Conservation (phyloP, 345 rosid species). For the Dipteronia sinensis region DNA sequence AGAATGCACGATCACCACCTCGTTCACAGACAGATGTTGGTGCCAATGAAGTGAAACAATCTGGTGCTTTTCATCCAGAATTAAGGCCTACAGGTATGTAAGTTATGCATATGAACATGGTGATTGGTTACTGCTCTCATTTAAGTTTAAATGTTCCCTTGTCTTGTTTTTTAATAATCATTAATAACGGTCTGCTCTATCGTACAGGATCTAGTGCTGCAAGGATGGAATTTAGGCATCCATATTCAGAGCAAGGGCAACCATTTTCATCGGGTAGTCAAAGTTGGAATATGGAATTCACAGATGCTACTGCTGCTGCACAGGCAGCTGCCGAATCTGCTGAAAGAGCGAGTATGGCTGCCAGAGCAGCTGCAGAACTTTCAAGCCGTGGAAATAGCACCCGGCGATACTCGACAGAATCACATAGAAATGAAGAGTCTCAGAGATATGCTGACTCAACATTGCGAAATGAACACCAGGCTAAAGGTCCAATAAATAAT, state of each 20-base stretch:
- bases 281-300: constrained; percentile 70
- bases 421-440: constrained; percentile 34
- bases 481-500: constrained; percentile 28
- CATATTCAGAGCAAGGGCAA: constrained; percentile 38
- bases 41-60: constrained; percentile 14
- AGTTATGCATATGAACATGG: constrained; percentile 8
- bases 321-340: constrained; percentile 98
- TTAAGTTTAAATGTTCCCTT: not conserved
- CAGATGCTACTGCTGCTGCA: constrained; percentile 89
- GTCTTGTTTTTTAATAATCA: constrained; percentile 3
- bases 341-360: constrained; percentile 95
- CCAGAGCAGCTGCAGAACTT: constrained; percentile 92
- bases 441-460: constrained; percentile 28
- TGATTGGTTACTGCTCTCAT: not conserved
- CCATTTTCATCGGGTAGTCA: constrained; percentile 32
- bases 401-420: constrained; percentile 42
- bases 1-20: constrained; percentile 38
- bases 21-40: constrained; percentile 31
- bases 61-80: constrained; percentile 36
- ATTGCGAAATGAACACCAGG: constrained; percentile 27
- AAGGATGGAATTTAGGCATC: constrained; percentile 40
- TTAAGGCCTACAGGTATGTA: constrained; percentile 42
- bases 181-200: constrained; percentile 8
- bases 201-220: constrained; percentile 47
- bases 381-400: constrained; percentile 57